Percentiles rank a stretch among this genome's conserved stretches.
These are phyloP conservation scores for Kernera saxatilis DNA, from an alignment of 345 rosid genomes.

Conservation along the genomic window DNA sequence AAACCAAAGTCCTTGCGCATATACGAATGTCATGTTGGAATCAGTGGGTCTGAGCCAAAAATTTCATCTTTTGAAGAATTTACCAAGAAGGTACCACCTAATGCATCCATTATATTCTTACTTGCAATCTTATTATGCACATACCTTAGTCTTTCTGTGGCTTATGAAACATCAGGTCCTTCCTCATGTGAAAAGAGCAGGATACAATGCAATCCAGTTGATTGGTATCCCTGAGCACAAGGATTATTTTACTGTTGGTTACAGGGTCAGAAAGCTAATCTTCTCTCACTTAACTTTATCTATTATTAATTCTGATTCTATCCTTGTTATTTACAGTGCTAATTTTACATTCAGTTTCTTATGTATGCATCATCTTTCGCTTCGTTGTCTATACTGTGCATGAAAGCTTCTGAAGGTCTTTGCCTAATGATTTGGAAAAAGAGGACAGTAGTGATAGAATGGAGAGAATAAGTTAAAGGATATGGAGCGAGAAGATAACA, in stretches of 20 bases:
- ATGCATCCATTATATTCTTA: not conserved
- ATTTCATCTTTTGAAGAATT: slow-evolving; percentile 73
- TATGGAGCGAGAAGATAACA: not conserved
- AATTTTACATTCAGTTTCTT: not conserved
- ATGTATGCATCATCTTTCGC: not conserved
- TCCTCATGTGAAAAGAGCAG: slow-evolving; percentile 83
- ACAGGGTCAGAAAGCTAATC: slow-evolving; percentile 57
- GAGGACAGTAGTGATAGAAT: not conserved
- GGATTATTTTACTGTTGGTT: slow-evolving; percentile 89
- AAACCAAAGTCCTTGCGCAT: slow-evolving; percentile 79
- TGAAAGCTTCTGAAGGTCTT: slow-evolving; percentile 8
- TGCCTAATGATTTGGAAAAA: not conserved
- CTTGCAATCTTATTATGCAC: not conserved
- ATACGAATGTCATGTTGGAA: slow-evolving; percentile 95
- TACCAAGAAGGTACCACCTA: slow-evolving; percentile 55
- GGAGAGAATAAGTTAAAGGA: not conserved
- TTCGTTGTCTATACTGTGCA: not conserved
- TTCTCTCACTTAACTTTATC: not conserved
- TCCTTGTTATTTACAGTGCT: not conserved
- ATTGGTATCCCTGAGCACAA: slow-evolving; percentile 92
- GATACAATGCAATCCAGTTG: slow-evolving; percentile 90
- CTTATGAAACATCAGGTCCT: slow-evolving; percentile 55
- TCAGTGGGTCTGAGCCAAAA: slow-evolving; percentile 83
- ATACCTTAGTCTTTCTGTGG: slow-evolving; percentile 6
- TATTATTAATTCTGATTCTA: not conserved